phyloP scores from a whole-genome alignment of 2,329 filamentous ascomycete genomes.

The Xylariaceae sp. region DNA sequence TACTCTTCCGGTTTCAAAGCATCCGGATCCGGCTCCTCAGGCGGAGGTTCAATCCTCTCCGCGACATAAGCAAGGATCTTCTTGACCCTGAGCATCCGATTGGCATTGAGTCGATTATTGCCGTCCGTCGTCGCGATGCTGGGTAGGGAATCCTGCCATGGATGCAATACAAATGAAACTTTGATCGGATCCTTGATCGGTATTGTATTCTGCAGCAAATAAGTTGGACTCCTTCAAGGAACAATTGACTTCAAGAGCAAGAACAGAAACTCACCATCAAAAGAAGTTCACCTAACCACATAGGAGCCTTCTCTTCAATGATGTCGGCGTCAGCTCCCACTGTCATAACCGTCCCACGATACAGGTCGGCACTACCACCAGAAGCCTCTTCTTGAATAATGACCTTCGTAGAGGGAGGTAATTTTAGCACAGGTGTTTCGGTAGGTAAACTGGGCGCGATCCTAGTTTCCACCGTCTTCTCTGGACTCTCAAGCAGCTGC shows the following conservation, averaged over 20 bases:
- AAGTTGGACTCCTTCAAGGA: conserved; percentile 9
- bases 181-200: conserved; percentile 90
- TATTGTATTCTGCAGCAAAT: conserved; percentile 60
- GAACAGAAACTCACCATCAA: conserved; percentile 50
- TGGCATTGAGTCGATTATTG: conserved; percentile 90
- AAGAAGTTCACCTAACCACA: conserved; percentile 88
- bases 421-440: conserved; percentile 73
- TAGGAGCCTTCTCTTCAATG: conserved; percentile 81
- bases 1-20: conserved; percentile 82
- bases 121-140: conserved; percentile 70
- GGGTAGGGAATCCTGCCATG: conserved; percentile 71
- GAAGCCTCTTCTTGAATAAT: conserved; percentile 67
- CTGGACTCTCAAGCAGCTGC: conserved; percentile 53
- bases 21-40: conserved; percentile 54
- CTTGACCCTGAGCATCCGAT: conserved; percentile 90
- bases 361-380: conserved; percentile 76
- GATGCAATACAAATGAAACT: conserved; percentile 88
- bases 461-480: conserved; percentile 54
- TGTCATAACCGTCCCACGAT: conserved; percentile 79
- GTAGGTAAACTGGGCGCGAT: conserved; percentile 66
- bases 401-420: conserved; percentile 62
- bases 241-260: neutral
- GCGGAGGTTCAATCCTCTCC: conserved; percentile 77
- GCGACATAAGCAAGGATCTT: conserved; percentile 92
- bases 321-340: conserved; percentile 73